Base-by-base conservation (phyloP, 306 rosid species). In the Vigna angularis region DNA sequence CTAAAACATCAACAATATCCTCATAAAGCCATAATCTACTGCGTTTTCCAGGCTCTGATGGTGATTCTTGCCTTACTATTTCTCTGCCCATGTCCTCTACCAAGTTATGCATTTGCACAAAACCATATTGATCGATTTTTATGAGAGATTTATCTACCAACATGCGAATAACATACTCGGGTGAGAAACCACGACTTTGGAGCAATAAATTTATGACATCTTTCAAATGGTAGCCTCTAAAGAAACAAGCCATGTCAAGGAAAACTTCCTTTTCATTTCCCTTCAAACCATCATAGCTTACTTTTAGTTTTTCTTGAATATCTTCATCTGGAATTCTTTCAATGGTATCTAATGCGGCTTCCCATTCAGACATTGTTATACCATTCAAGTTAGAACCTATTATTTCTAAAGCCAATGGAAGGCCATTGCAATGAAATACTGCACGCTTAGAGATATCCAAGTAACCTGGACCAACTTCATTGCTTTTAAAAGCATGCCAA, bases 221-320 rank as follows among this genome's bases (percentile, higher is more conserved):
- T 26, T 18, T 16, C 51, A 67, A 17, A 9, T 34, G 2, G n/a
- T 17, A 68, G 9, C 82, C 82, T 20, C 47, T 30, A 6, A 78
- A 78, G 70, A 77, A 77, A 56, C 69, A 77, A 40, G 81, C 68
- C 1, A 77, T 55, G 50, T 67, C 59, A 40, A 77, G 75, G 38
- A 77, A 67, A 28, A 77, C 30, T 53, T 55, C 32, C 47, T 77
- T 67, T 16, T 67, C 68, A 1, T 24, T 40, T 77, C 14, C 57
- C 11, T 66, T 69, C 32, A 66, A 68, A 16, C 75, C 17, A 67
- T 77, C 81, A 44, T 53, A 77, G 24, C 81, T 77, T 42, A 44
- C 49, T 77, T 56, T 7, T 5, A 67, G 75, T 3, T 1, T 28
- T 40, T 55, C 32, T 1, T 55, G 24, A 42, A 77, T 67, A 40